phyloP scores from a whole-genome alignment of 805 yeast genomes.

The Lachancea quebecensis region DNA sequence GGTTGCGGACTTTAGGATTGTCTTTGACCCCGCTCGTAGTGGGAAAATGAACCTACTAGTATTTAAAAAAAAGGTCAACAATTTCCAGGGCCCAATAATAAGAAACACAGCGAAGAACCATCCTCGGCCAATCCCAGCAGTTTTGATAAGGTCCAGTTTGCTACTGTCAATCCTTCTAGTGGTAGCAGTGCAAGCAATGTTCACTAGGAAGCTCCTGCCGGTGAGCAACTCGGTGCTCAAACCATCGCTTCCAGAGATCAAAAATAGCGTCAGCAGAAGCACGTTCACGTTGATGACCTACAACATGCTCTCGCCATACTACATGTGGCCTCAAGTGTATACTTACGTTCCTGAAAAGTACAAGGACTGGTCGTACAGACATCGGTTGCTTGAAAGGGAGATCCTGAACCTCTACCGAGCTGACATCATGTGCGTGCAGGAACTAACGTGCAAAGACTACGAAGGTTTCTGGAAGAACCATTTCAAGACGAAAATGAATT shows the following conservation, averaged over 20 bases:
- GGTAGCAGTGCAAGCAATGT: constrained; percentile 6
- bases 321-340: constrained; percentile 55
- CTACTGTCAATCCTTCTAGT: background rate
- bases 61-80: too few species aligned
- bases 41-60: too few species aligned
- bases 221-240: constrained; percentile 5
- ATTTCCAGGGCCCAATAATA: too few species aligned
- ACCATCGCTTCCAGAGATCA: constrained; percentile 5
- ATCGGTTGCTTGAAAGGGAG: constrained; percentile 36
- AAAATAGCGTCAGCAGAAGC: constrained; percentile 9
- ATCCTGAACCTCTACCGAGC: constrained; percentile 33
- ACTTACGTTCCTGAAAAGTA: constrained; percentile 40
- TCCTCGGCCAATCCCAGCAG: background rate
- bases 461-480: constrained; percentile 34
- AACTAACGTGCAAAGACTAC: constrained; percentile 41
- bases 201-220: constrained; percentile 9
- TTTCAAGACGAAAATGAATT: constrained; percentile 31
- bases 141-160: background rate
- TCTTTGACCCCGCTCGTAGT: too few species aligned
- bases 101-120: background rate
- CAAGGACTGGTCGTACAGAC: constrained; percentile 45
- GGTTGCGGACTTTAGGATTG: too few species aligned
- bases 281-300: constrained; percentile 35
- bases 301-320: constrained; percentile 46
- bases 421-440: constrained; percentile 58